Evolutionary conservation across 371 early-diverging fungal species (phyloP), one percentile per base, ranked within the genome.

Genomic region (Furculomyces boomerangus): DNA sequence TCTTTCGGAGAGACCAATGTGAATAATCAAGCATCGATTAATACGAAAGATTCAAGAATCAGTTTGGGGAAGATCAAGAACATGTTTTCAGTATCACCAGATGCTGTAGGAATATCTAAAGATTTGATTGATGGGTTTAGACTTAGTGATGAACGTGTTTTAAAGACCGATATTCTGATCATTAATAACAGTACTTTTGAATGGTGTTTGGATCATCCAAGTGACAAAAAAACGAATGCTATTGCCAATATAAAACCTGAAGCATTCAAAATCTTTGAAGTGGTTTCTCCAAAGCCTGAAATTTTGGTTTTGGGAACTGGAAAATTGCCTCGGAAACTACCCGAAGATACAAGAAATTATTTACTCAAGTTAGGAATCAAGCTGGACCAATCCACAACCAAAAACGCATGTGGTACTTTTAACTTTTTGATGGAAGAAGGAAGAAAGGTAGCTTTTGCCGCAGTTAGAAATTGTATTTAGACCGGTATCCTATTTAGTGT

Each of bases 271-370:
- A 44, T 68, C 22, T 55, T 68, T 5, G 39, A 60, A 39, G 52
- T 62, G 10, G 69, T 67, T 2, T 46, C 53, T 32, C 69, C 69
- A 2, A 64, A 62, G 55, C 69, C 69, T 8, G 69, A 68, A 53
- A 48, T 68, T 30, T 25, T 68, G 14, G 57, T 68, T 5, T 60
- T 68, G 14, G 69, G 69, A 43, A 63, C 65, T 39, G 69, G 69
- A 1, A 56, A 62, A 0, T 41, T 40, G 30, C 50, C 60, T 2
- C 54, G 50, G 13, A 50, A 25, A 3, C 37, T 68, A 20, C 52
- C 61, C 3, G 22, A 20, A 5, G 43, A 18, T 3, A 61, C 64
- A 1, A 44, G 48, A 16, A 30, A 59, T 22, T 68, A 68, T 26
- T 30, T 68, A 57, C 62, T 63, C 8, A 51, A 58, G 20, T 57